A percentile compares a stretch with the other conserved stretches of the same genome.
Evolutionary conservation across 139 green algal genomes (phyloP).

Genomic region (Penium margaritaceum): DNA sequence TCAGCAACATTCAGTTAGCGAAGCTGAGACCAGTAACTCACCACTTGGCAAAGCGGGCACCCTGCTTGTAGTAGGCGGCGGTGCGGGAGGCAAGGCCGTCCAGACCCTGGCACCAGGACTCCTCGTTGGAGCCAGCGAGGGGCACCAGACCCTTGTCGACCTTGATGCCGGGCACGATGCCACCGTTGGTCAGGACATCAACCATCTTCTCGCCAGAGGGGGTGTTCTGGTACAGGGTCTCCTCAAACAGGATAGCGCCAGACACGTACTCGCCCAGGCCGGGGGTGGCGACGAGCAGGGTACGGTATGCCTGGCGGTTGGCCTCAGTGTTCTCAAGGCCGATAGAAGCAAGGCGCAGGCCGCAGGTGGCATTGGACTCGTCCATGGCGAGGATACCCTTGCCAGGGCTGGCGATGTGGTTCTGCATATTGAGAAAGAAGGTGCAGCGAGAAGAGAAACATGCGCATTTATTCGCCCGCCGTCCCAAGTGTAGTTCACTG

Average conservation of each 20-base stretch:
- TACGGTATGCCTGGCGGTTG: conserved; percentile 90
- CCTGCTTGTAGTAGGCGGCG: conserved; percentile 95
- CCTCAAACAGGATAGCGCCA: conserved; percentile 93
- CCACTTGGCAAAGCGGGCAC: conserved; percentile 97
- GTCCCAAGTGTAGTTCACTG: too few relatives aligned
- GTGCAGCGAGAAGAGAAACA: too few relatives aligned
- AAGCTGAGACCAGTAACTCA: too few relatives aligned
- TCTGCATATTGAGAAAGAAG: too few relatives aligned
- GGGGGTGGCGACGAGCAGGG: conserved; percentile 84
- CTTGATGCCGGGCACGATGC: conserved; percentile 83
- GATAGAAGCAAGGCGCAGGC: conserved; percentile 89
- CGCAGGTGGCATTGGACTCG: conserved; percentile 96
- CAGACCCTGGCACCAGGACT: conserved; percentile 91
- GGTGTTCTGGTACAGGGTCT: conserved; percentile 94
- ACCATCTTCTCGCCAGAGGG: conserved; percentile 74
- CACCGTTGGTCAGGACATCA: conserved; percentile 72
- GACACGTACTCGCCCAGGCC: conserved; percentile 84
- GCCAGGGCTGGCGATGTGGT: conserved; percentile 71
- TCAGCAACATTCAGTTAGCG: too few relatives aligned
- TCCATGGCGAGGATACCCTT: conserved; percentile 93
- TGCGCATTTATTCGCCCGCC: too few relatives aligned
- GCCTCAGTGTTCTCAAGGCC: conserved; percentile 97
- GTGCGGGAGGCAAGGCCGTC: conserved; percentile 82
- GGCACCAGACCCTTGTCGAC: conserved; percentile 86
- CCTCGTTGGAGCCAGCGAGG: conserved; percentile 80